A percentile compares a stretch with the other conserved stretches of the same genome.
phyloP scores from a whole-genome alignment of 2,329 filamentous ascomycete species.

The Dothistroma pini region DNA sequence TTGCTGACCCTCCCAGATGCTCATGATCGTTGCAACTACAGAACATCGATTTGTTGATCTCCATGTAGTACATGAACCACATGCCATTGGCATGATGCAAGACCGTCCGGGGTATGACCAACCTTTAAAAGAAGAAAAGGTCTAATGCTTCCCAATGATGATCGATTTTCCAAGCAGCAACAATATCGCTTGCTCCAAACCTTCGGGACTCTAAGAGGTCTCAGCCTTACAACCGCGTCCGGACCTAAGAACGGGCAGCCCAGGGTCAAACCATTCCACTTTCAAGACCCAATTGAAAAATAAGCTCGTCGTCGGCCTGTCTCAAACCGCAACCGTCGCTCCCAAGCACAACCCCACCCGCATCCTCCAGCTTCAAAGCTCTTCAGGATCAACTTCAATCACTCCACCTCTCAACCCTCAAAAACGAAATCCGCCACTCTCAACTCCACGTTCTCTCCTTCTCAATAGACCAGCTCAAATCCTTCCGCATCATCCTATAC shows the following conservation, averaged over 20 bases:
- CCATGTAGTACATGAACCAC: background rate
- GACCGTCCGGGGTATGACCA: background rate
- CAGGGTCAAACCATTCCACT: background rate
- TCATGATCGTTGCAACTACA: background rate
- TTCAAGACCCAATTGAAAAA: background rate
- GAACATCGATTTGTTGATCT: background rate
- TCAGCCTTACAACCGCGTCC: too few relatives aligned
- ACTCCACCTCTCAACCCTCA: background rate
- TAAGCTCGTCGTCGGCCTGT: background rate
- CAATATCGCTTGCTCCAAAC: background rate
- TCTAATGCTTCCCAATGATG: background rate
- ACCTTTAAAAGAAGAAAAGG: background rate
- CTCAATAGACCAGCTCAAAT: background rate
- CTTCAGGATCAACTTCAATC: background rate
- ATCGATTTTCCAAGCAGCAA: background rate
- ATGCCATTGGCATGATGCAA: background rate
- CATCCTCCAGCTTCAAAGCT: background rate
- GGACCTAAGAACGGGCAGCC: background rate
- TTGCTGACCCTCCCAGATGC: background rate
- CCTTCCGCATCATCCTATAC: slow-evolving; percentile 3
- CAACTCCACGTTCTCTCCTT: background rate
- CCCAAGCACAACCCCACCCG: background rate
- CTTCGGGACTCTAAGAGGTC: background rate
- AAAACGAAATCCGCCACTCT: background rate
- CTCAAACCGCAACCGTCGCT: background rate